A percentile compares a stretch with the other conserved stretches of the same genome.
Conservation (phyloP, 2,329 filamentous ascomycete genomes). For the Cordyceps javanica region DNA sequence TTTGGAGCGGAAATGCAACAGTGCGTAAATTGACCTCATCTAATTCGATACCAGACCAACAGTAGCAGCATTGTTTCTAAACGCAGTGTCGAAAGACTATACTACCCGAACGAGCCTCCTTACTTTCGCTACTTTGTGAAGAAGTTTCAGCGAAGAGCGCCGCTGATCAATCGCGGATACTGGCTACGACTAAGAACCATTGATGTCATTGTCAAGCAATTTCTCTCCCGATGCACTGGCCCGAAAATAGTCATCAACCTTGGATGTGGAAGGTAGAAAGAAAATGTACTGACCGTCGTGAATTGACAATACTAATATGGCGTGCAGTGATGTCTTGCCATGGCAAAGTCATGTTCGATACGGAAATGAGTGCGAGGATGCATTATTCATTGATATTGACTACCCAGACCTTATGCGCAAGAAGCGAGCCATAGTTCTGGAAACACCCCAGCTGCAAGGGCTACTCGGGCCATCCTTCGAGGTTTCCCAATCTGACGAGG, state of each 20-base stretch:
- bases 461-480: slow-evolving; percentile 26
- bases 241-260: slow-evolving; percentile 77
- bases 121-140: slow-evolving; percentile 85
- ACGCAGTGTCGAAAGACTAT: slow-evolving; percentile 83
- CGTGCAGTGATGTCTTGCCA: slow-evolving; percentile 72
- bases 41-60: slow-evolving; percentile 58
- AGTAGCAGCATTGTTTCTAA: slow-evolving; percentile 91
- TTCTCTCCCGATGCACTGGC: slow-evolving; percentile 52
- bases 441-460: slow-evolving; percentile 50
- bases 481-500: slow-evolving; percentile 33
- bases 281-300: slow-evolving; percentile 17
- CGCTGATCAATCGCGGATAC: slow-evolving; percentile 85
- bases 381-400: slow-evolving; percentile 77
- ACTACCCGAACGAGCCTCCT: slow-evolving; percentile 69
- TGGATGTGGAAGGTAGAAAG: slow-evolving; percentile 87
- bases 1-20: not conserved
- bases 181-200: slow-evolving; percentile 80
- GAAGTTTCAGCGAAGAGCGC: slow-evolving; percentile 76
- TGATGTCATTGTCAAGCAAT: slow-evolving; percentile 66
- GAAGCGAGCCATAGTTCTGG: slow-evolving; percentile 63
- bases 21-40: not conserved
- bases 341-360: slow-evolving; percentile 75
- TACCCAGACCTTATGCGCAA: slow-evolving; percentile 72
- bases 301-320: not conserved
- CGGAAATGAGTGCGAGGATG: slow-evolving; percentile 47